Conservation (phyloP, 306 rosid species). For the Prunus salicina region DNA sequence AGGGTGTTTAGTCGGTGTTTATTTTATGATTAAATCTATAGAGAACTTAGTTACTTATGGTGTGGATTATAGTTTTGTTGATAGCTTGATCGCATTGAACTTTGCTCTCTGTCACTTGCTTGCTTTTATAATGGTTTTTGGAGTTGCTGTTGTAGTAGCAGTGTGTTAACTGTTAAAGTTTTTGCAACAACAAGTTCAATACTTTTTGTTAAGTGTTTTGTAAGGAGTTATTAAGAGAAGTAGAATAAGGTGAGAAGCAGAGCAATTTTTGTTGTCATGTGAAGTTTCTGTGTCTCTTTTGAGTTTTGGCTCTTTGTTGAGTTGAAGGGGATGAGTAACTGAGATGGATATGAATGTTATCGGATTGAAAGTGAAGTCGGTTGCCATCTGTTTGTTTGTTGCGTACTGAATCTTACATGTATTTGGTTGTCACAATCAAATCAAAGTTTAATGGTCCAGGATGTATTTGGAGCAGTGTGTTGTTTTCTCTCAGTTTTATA, state of each 20-base stretch:
- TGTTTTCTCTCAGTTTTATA: background rate
- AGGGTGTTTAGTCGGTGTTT: background rate
- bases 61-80: background rate
- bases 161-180: background rate
- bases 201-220: background rate
- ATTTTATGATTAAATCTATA: background rate
- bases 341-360: background rate
- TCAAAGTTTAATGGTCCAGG: background rate
- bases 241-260: background rate
- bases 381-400: conserved; percentile 1
- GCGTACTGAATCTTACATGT: background rate
- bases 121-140: background rate
- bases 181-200: background rate
- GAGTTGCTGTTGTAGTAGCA: background rate
- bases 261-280: background rate
- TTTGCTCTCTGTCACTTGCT: background rate
- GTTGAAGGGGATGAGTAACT: background rate
- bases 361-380: background rate
- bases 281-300: background rate
- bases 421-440: background rate
- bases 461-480: background rate
- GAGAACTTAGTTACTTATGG: background rate
- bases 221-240: background rate
- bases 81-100: background rate
- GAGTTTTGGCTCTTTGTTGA: background rate